Percentiles rank a stretch among this genome's conserved stretches.
Evolutionary conservation across 495 filamentous ascomycete species (phyloP).

Genomic region (Neurospora sp.): DNA sequence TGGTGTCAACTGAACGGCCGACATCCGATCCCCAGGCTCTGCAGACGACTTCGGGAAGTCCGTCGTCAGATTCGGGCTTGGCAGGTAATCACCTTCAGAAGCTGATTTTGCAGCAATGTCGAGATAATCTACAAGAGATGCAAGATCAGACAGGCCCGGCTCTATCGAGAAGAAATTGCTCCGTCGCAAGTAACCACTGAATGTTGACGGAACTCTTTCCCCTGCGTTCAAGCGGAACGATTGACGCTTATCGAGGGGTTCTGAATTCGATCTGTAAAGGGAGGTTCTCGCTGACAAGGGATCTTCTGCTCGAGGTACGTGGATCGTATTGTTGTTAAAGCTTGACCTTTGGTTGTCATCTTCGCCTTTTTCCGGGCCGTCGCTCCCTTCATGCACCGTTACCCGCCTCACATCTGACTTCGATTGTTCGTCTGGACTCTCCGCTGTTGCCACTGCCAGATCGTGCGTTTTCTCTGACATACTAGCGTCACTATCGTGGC

Average conservation of each 20-base stretch:
- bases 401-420: background rate
- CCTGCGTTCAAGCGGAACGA: constrained; percentile 1
- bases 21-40: background rate
- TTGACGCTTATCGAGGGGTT: background rate
- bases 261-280: background rate
- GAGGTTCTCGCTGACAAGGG: background rate
- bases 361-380: background rate
- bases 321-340: background rate
- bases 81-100: background rate
- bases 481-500: background rate
- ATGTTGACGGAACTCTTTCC: constrained; percentile 1
- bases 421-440: background rate
- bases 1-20: background rate
- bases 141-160: constrained; percentile 14
- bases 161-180: constrained; percentile 17
- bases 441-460: background rate
- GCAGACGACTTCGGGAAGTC: background rate
- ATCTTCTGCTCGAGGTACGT: background rate
- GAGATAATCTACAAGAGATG: constrained; percentile 9
- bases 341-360: background rate
- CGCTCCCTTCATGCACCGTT: background rate
- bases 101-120: constrained; percentile 5
- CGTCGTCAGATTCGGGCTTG: background rate
- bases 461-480: background rate
- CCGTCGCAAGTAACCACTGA: background rate